Conservation (phyloP, 2,329 filamentous ascomycete genomes). For the Beauveria varroae region DNA sequence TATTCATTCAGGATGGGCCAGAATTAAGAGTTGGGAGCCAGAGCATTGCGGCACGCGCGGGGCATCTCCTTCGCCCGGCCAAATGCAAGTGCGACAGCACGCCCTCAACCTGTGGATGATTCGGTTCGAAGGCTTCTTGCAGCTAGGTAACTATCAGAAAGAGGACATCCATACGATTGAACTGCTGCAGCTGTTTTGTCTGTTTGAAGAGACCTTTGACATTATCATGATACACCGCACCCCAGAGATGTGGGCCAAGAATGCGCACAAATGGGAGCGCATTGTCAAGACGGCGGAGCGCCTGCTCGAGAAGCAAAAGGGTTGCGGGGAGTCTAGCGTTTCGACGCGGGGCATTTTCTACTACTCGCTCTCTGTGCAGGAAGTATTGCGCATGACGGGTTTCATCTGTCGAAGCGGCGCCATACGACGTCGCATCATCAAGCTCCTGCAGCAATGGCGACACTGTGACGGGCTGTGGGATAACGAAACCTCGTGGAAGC, state of each 20-base stretch:
- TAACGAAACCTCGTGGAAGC: background rate
- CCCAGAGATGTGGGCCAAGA: background rate
- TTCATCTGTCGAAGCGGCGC: conserved; percentile 4
- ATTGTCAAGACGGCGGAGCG: conserved; percentile 1
- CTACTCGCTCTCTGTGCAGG: conserved; percentile 3
- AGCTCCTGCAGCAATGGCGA: background rate
- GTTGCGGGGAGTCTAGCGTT: background rate
- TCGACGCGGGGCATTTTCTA: background rate
- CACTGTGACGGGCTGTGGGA: conserved; percentile 1
- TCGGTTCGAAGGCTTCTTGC: background rate
- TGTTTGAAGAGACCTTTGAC: conserved; percentile 6
- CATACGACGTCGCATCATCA: background rate
- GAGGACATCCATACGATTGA: background rate
- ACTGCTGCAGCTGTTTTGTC: conserved; percentile 1
- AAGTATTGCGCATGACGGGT: conserved; percentile 1
- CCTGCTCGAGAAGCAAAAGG: background rate
- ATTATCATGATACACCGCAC: conserved; percentile 5
- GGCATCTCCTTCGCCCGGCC: background rate
- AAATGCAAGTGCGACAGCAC: conserved; percentile 1
- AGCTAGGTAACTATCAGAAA: background rate
- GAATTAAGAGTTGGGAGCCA: conserved; percentile 1
- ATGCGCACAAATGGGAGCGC: conserved; percentile 6
- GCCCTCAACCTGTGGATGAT: conserved; percentile 1
- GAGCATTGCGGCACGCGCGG: background rate
- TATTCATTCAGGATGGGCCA: background rate